Percentiles rank a stretch among this genome's conserved stretches.
Evolutionary conservation across 306 rosid species (phyloP).

Genomic region (Leucaena leucocephala): DNA sequence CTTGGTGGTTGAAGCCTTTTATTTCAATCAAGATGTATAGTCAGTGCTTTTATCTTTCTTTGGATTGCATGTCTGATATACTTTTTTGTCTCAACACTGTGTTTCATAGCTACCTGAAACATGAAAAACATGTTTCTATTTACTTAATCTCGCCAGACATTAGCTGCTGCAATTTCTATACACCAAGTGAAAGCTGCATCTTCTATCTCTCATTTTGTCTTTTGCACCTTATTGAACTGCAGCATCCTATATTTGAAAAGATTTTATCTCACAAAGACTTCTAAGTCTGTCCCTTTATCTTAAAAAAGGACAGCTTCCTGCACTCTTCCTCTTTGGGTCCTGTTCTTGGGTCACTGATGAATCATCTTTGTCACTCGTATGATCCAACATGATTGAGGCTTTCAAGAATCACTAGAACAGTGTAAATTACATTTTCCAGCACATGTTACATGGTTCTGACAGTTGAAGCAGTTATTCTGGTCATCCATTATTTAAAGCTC

Average conservation of each 20-base stretch:
- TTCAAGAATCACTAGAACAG: no score
- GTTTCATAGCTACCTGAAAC: neutral
- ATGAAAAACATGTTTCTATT: neutral
- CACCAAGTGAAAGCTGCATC: neutral
- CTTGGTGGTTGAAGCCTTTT: neutral
- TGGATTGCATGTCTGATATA: conserved; percentile 18
- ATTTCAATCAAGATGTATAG: conserved; percentile 9
- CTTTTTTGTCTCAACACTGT: conserved; percentile 2
- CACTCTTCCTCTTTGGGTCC: no score
- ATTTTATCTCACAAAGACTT: neutral
- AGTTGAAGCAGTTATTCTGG: no score
- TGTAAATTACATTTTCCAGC: no score
- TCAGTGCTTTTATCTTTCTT: conserved; percentile 5
- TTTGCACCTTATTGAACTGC: neutral
- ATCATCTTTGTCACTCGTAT: no score
- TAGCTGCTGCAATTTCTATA: neutral
- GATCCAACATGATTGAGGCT: no score
- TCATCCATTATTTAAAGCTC: no score
- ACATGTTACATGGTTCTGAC: no score
- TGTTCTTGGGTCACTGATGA: no score
- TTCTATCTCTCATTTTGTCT: neutral
- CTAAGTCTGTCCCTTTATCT: neutral
- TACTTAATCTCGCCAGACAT: neutral
- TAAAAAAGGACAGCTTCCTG: no score
- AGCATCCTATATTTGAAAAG: neutral